Evolutionary conservation across 306 rosid genomes (phyloP).

Genomic region (Castanea crenata): DNA sequence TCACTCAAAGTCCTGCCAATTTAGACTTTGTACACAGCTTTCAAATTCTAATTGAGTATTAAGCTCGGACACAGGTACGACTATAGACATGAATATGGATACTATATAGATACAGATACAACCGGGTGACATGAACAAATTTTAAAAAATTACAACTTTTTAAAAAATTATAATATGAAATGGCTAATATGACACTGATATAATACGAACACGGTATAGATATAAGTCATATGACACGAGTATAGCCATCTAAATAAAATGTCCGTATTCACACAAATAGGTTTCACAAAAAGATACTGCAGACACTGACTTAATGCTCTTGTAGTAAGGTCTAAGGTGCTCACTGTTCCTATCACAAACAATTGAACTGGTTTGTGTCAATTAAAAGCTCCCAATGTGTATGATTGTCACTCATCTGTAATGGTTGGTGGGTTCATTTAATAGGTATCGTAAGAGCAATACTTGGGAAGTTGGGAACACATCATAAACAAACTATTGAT

Average conservation of each 20-base stretch:
- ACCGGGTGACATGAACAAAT: accelerated
- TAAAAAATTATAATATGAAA: accelerated
- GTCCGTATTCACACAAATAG: neutral
- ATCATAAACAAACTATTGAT: neutral
- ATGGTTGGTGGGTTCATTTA: conserved; percentile 6
- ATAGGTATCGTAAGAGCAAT: neutral
- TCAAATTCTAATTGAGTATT: too few species aligned
- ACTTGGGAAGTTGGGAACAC: neutral
- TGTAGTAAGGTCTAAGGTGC: neutral
- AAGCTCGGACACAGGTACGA: too few species aligned
- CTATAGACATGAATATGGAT: too few species aligned
- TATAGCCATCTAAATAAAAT: too few species aligned
- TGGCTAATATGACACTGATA: accelerated
- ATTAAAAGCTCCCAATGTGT: neutral
- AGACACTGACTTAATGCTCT: too few species aligned
- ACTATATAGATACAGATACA: accelerated
- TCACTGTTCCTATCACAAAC: neutral
- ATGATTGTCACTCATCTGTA: neutral
- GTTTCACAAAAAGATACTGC: too few species aligned
- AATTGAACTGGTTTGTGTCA: neutral
- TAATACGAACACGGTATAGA: too few species aligned
- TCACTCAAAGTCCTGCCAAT: neutral
- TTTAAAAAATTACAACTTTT: accelerated
- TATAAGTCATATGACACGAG: too few species aligned
- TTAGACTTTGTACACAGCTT: neutral